Conservation (phyloP, 2,329 filamentous ascomycete genomes). For the Aspergillus sp. region DNA sequence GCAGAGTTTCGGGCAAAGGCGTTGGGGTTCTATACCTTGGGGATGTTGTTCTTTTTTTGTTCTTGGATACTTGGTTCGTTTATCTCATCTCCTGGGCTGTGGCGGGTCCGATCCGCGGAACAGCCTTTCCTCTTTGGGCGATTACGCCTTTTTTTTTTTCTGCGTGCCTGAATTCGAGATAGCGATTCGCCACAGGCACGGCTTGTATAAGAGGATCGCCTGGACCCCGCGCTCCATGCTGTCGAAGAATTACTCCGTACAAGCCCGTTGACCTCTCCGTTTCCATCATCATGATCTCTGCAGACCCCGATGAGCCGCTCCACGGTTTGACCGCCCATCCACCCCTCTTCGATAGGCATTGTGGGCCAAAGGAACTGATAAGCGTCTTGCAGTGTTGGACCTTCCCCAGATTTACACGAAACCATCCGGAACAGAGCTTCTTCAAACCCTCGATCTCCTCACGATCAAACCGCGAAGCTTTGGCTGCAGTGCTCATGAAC, state of each 20-base stretch:
- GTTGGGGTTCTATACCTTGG: conserved; percentile 21
- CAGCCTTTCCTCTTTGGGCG: conserved; percentile 39
- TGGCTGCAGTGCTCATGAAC: conserved; percentile 31
- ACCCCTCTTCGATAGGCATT: conserved; percentile 25
- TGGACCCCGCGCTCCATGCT: conserved; percentile 5
- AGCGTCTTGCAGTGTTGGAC: conserved; percentile 62
- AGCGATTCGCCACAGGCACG: conserved; percentile 25
- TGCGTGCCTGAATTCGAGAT: conserved; percentile 25
- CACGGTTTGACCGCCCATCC: conserved; percentile 37
- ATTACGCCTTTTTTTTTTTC: conserved; percentile 38
- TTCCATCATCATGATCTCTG: conserved; percentile 37
- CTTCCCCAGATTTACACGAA: conserved; percentile 83
- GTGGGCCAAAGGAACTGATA: conserved; percentile 35
- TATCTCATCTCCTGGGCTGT: conserved; percentile 21
- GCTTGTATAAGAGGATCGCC: conserved; percentile 16
- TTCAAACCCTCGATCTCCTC: conserved; percentile 69
- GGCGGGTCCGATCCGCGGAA: conserved; percentile 33
- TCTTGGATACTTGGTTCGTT: background rate
- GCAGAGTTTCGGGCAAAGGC: conserved; percentile 12
- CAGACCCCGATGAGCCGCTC: conserved; percentile 42
- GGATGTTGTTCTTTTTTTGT: background rate
- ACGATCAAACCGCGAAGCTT: conserved; percentile 64
- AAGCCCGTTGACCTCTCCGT: conserved; percentile 10
- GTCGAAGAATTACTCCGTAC: conserved; percentile 2
- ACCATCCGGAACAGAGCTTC: conserved; percentile 67